Evolutionary conservation across 2,329 filamentous ascomycete genomes (phyloP).

Genomic region (Fusarium sp.): DNA sequence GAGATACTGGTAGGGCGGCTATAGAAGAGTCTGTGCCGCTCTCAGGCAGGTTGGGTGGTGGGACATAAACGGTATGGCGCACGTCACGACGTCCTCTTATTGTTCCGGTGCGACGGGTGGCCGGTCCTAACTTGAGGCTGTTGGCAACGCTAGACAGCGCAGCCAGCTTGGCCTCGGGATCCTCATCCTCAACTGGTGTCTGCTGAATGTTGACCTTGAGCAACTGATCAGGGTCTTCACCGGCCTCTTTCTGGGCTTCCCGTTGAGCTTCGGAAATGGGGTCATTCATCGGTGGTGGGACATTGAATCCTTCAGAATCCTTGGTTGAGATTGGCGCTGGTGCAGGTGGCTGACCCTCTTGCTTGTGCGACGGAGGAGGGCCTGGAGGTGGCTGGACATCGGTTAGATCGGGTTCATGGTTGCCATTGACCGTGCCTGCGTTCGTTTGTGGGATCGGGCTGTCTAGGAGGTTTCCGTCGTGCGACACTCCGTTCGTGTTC

Average conservation of each 20-base stretch:
- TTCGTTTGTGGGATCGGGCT: slow-evolving; percentile 49
- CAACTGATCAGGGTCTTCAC: slow-evolving; percentile 73
- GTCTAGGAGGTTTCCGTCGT: slow-evolving; percentile 51
- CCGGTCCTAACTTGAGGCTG: slow-evolving; percentile 76
- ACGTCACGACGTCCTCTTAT: slow-evolving; percentile 91
- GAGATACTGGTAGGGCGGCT: slow-evolving; percentile 39
- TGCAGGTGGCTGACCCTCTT: slow-evolving; percentile 55
- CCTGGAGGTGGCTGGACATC: slow-evolving; percentile 68
- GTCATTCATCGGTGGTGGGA: slow-evolving; percentile 75
- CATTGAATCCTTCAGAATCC: slow-evolving; percentile 82
- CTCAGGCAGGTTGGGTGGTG: slow-evolving; percentile 59
- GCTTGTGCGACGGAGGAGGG: slow-evolving; percentile 61
- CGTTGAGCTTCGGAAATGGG: slow-evolving; percentile 80
- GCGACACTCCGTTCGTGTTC: slow-evolving; percentile 62
- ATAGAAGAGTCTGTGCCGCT: slow-evolving; percentile 49
- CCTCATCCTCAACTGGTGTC: slow-evolving; percentile 82
- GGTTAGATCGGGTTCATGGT: slow-evolving; percentile 61
- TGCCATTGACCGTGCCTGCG: slow-evolving; percentile 63
- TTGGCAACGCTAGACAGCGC: slow-evolving; percentile 83
- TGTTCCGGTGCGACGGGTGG: slow-evolving; percentile 80
- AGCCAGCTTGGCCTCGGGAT: slow-evolving; percentile 80
- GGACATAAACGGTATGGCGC: slow-evolving; percentile 89
- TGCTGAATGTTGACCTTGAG: slow-evolving; percentile 88
- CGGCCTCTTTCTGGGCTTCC: slow-evolving; percentile 65
- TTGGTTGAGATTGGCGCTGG: slow-evolving; percentile 61